Conservation (phyloP, 441 rosid species). For the Gossypium davidsonii region DNA sequence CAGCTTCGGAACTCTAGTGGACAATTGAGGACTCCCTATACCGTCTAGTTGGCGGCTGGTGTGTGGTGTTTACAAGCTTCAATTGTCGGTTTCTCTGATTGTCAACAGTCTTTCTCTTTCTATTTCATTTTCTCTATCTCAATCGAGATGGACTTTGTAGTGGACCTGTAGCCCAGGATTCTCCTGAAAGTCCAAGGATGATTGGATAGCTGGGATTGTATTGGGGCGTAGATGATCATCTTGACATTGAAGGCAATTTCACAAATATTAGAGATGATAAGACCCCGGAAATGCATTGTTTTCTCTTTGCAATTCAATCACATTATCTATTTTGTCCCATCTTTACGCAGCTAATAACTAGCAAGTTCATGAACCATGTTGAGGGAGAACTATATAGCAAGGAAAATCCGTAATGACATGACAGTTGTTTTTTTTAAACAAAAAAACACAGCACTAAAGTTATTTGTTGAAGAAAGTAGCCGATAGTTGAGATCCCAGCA, state of each 20-base stretch:
- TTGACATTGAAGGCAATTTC: not conserved
- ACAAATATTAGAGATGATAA: not conserved
- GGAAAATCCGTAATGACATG: not conserved
- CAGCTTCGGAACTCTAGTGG: not conserved
- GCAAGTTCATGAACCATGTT: not conserved
- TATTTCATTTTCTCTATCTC: not conserved
- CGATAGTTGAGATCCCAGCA: too few species aligned
- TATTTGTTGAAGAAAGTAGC: too few species aligned
- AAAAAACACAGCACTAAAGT: too few species aligned
- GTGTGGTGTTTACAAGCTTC: not conserved
- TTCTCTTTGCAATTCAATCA: not conserved
- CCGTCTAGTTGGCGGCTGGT: conserved; percentile 13
- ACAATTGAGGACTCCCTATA: conserved; percentile 5
- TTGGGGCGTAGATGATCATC: conserved; percentile 3
- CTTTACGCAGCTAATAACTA: not conserved
- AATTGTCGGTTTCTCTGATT: not conserved
- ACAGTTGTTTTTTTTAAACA: not conserved
- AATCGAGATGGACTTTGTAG: not conserved
- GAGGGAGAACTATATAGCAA: not conserved
- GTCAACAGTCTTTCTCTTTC: not conserved
- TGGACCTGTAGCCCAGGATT: not conserved
- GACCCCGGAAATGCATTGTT: not conserved
- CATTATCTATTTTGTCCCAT: not conserved
- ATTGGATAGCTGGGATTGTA: not conserved
- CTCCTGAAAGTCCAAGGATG: not conserved